Base-by-base conservation (phyloP, 2,329 filamentous ascomycete genomes). In the Nakataea oryzae region DNA sequence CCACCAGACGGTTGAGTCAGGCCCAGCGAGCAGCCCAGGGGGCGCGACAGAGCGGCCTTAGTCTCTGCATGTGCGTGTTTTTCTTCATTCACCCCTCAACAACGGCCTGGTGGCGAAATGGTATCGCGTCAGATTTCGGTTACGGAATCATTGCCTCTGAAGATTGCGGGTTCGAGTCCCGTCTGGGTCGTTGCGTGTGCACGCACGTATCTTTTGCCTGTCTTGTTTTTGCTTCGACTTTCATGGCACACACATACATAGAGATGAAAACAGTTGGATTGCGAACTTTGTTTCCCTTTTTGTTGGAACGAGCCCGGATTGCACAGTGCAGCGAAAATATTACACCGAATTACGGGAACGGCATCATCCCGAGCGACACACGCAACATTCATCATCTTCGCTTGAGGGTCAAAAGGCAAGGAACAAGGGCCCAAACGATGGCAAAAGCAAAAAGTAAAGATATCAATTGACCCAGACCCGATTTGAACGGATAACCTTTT, bases 401-500 rank as follows among this genome's bases (percentile, higher is more conserved):
- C n/a, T n/a, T n/a, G n/a, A n/a, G n/a, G n/a, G n/a, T n/a, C 34
- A 41, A 41, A 17, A 41, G 21, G 34, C 8, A 17, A 9, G 13
- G n/a, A n/a, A n/a, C 34, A 21, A 17, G 27, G 3, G n/a, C 5
- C 9, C 14, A 29, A 57, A 57, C 2, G 5, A 57, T 12, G 14
- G 26, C 14, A 56, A 56, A 56, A 17, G 21, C 29, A 59, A 24
- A 59, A 59, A 27, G 12, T 3, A 21, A 30, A 32, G n/a, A 32
- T 7, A 54, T 56, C 24, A 29, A 56, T 14, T 56, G 59, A 61
- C 59, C 59, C 59, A 47, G 59, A 61, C 59, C 59, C 59, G 59
- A 61, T 56, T 61, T 61, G 59, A 61, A 61, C 59, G 59, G 59
- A 61, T 61, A 61, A 61, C 59, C 59, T 61, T 61, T 55, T 50